A percentile compares a stretch with the other conserved stretches of the same genome.
Conservation (phyloP, 1,139 yeast species). For the Magnusiomyces sp. region DNA sequence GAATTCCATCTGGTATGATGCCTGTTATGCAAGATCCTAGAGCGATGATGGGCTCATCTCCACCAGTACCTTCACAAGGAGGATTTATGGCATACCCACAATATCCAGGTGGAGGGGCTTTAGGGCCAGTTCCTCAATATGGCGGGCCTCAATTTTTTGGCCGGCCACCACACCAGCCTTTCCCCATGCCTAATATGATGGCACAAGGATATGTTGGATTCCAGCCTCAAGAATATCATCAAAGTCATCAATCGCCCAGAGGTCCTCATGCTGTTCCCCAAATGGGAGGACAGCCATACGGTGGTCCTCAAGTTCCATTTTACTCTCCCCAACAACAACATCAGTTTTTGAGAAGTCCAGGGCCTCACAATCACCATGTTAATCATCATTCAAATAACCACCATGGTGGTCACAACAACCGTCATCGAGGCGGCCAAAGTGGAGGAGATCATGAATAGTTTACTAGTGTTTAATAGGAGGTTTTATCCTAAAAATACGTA, state of each 20-base stretch:
- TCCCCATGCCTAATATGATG: slow-evolving; percentile 10
- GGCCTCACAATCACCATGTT: slow-evolving; percentile 1
- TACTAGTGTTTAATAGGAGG: neutral
- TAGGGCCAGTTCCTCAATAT: slow-evolving; percentile 16
- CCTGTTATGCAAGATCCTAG: slow-evolving; percentile 23
- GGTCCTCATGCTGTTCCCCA: slow-evolving; percentile 13
- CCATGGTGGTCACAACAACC: slow-evolving; percentile 2
- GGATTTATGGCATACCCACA: slow-evolving; percentile 22
- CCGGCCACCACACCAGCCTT: slow-evolving; percentile 19
- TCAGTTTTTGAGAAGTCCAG: slow-evolving; percentile 7
- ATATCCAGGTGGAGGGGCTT: slow-evolving; percentile 19
- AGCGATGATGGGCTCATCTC: slow-evolving; percentile 21
- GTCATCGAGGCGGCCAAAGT: neutral
- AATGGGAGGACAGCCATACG: slow-evolving; percentile 4
- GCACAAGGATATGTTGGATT: slow-evolving; percentile 10
- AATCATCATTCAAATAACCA: slow-evolving; percentile 4
- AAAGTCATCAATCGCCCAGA: slow-evolving; percentile 10
- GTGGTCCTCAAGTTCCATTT: neutral
- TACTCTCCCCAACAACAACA: slow-evolving; percentile 12
- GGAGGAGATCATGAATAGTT: neutral
- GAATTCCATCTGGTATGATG: slow-evolving; percentile 15
- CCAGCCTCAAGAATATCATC: slow-evolving; percentile 10
- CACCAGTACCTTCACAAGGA: slow-evolving; percentile 22
- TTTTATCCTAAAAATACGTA: no score
- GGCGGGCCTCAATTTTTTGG: slow-evolving; percentile 19